These are phyloP conservation scores for Trichoderma polysporum DNA, from an alignment of 2,329 filamentous ascomycete species.

Conservation along the genomic window DNA sequence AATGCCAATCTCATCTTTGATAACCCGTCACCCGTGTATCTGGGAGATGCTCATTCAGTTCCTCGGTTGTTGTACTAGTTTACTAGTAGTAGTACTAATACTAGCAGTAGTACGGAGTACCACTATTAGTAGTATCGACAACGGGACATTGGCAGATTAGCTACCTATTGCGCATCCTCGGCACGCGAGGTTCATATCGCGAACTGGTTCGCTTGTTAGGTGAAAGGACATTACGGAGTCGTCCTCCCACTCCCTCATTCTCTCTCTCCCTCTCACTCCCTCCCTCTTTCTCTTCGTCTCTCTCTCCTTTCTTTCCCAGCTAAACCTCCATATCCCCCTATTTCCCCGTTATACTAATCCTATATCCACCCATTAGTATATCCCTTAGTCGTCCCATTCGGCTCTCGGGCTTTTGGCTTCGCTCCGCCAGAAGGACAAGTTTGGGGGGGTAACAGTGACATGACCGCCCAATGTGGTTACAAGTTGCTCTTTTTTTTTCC, in stretches of 20 bases:
- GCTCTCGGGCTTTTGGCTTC: not conserved
- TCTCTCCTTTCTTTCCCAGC: not conserved
- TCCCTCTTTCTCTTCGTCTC: not conserved
- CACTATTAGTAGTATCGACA: not conserved
- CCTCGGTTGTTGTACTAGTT: not conserved
- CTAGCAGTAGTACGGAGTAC: not conserved
- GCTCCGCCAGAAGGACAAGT: not conserved
- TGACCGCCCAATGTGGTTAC: not conserved
- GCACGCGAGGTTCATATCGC: not conserved
- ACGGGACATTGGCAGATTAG: not conserved
- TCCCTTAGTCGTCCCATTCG: not conserved
- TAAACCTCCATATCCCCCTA: not conserved
- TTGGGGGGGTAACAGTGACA: not conserved
- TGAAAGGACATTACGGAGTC: not conserved
- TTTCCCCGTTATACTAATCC: not conserved
- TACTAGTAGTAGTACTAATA: not conserved
- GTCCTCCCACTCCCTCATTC: not conserved
- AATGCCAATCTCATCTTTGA: slow-evolving; percentile 18
- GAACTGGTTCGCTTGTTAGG: not conserved
- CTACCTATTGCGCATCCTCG: not conserved
- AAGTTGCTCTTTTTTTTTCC: not conserved
- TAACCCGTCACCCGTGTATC: slow-evolving; percentile 13
- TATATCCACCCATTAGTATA: not conserved
- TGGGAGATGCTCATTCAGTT: not conserved
- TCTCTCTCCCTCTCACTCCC: not conserved